A percentile compares a stretch with the other conserved stretches of the same genome.
Conservation (phyloP, 176 grass and related monocot genomes). For the Alopecurus myosuroides region DNA sequence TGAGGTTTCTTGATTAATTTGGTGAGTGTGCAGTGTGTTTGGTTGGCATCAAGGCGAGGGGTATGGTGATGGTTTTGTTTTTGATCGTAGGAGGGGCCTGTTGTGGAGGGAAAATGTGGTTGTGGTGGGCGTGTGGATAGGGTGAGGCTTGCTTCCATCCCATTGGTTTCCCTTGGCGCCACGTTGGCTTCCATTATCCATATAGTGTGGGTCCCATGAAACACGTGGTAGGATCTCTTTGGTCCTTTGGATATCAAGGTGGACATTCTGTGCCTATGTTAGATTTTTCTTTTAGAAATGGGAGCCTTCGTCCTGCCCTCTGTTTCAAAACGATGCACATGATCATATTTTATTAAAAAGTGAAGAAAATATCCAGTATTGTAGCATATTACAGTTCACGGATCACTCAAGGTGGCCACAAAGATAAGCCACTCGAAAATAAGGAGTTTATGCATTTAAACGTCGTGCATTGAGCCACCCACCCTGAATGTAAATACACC, state of each 20-base stretch:
- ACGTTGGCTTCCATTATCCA: conserved; percentile 34
- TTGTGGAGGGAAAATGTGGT: background rate
- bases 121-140: conserved; percentile 89
- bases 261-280: background rate
- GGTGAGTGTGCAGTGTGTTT: background rate
- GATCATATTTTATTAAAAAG: no score
- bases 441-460: no score
- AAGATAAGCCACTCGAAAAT: no score
- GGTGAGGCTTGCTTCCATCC: conserved; percentile 64
- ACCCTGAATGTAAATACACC: no score
- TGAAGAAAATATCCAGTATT: no score
- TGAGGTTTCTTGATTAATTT: background rate
- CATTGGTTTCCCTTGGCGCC: conserved; percentile 37
- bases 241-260: background rate
- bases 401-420: no score
- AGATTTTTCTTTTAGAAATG: no score
- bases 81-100: conserved; percentile 6
- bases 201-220: background rate
- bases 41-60: background rate
- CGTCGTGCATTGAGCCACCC: no score
- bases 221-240: background rate
- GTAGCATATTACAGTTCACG: no score
- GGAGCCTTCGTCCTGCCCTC: no score
- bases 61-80: conserved; percentile 41
- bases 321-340: no score